phyloP scores from a whole-genome alignment of 495 filamentous ascomycete genomes.

The Hapsidospora chrysogenum region DNA sequence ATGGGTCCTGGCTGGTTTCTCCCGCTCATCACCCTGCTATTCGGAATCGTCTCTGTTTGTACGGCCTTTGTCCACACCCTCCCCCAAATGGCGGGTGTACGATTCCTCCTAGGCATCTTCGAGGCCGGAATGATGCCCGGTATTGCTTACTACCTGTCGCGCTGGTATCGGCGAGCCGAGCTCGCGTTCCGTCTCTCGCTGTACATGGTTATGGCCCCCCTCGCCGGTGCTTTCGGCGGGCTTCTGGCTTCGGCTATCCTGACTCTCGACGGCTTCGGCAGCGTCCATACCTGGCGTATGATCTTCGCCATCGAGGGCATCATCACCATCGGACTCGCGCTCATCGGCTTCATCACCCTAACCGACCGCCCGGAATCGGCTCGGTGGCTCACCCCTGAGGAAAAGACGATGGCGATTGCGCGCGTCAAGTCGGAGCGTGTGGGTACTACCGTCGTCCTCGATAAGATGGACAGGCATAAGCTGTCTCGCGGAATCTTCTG shows the following conservation, averaged over 20 bases:
- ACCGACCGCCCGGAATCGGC: slow-evolving; percentile 32
- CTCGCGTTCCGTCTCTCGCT: slow-evolving; percentile 60
- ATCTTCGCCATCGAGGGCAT: slow-evolving; percentile 64
- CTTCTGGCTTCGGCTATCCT: slow-evolving; percentile 53
- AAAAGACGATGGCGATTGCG: slow-evolving; percentile 22
- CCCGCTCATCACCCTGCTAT: slow-evolving; percentile 21
- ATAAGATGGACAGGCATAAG: slow-evolving; percentile 15
- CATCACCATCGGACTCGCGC: slow-evolving; percentile 44
- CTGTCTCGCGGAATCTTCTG: slow-evolving; percentile 8
- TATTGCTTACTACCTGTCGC: slow-evolving; percentile 53
- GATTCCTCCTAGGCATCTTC: slow-evolving; percentile 43
- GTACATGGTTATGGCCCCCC: slow-evolving; percentile 60
- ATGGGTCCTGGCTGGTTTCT: slow-evolving; percentile 41
- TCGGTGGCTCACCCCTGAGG: slow-evolving; percentile 17
- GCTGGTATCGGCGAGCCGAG: slow-evolving; percentile 55
- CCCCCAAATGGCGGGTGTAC: slow-evolving; percentile 23
- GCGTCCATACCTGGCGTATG: slow-evolving; percentile 57
- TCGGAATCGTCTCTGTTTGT: slow-evolving; percentile 27
- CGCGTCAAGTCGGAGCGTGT: slow-evolving; percentile 13
- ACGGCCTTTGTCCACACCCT: slow-evolving; percentile 23
- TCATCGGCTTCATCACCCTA: slow-evolving; percentile 43
- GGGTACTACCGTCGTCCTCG: slow-evolving; percentile 37
- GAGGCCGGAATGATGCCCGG: slow-evolving; percentile 60
- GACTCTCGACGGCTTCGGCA: slow-evolving; percentile 50
- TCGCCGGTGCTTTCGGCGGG: slow-evolving; percentile 67